These are phyloP conservation scores for Cymodocea nodosa DNA, from an alignment of 116 monocot genomes.

Conservation along the genomic window DNA sequence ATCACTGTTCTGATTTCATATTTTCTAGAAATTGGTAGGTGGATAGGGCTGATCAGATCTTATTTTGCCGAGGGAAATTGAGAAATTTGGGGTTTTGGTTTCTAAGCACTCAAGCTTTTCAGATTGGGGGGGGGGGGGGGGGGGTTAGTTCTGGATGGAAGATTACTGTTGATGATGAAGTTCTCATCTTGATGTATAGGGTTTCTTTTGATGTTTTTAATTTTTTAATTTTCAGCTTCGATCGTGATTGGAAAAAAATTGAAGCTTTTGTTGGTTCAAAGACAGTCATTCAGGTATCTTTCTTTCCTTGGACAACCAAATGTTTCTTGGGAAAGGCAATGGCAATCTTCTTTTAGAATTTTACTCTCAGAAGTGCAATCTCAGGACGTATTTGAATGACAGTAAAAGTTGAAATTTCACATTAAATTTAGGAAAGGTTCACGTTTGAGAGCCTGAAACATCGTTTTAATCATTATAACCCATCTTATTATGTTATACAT, in stretches of 20 bases:
- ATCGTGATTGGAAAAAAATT: conserved; percentile 86
- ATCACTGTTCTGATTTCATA: background rate
- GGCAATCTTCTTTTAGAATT: no score
- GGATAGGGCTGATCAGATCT: background rate
- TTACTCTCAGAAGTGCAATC: no score
- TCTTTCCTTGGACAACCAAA: background rate
- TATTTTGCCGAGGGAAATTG: background rate
- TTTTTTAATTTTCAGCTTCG: conserved; percentile 33
- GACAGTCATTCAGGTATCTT: conserved; percentile 62
- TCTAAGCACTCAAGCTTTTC: background rate
- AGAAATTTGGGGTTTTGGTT: background rate
- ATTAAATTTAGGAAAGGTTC: no score
- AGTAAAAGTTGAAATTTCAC: no score
- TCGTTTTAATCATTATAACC: no score
- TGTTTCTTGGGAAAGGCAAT: background rate
- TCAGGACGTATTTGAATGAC: no score
- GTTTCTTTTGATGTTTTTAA: background rate
- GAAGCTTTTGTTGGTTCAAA: conserved; percentile 78
- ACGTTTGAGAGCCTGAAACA: no score
- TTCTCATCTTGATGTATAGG: background rate
- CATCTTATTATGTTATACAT: no score
- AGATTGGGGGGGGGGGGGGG: no score
- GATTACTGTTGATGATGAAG: background rate
- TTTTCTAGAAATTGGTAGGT: no score
- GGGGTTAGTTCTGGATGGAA: no score